A percentile compares a stretch with the other conserved stretches of the same genome.
Conservation (phyloP, 108 stramenopile species). For the Skeletonema costatum region DNA sequence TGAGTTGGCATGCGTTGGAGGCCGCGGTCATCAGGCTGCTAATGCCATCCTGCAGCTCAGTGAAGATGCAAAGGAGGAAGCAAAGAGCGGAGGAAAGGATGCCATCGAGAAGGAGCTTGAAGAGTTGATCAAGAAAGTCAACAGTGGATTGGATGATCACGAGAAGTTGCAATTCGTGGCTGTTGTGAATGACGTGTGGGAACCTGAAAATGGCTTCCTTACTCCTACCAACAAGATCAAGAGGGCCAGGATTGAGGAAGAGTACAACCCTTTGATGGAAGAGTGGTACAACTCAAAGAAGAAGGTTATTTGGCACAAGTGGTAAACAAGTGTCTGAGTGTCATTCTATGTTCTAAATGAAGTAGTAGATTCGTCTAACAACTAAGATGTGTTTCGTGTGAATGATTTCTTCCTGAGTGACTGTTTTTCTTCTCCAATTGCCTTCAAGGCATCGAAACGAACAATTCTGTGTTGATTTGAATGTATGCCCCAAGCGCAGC, state of each 20-base stretch:
- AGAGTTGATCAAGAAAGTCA: constrained; percentile 56
- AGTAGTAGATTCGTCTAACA: neutral
- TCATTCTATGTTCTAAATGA: neutral
- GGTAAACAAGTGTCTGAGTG: constrained; percentile 3
- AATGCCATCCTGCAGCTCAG: constrained; percentile 64
- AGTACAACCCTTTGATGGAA: constrained; percentile 57
- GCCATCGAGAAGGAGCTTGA: constrained; percentile 57
- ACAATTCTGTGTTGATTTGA: no score
- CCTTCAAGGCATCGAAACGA: no score
- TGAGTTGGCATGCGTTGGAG: constrained; percentile 79
- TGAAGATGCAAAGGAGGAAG: constrained; percentile 58
- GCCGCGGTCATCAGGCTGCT: constrained; percentile 66
- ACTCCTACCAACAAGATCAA: constrained; percentile 87
- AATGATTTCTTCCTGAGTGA: no score
- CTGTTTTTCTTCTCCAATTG: no score
- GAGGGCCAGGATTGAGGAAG: constrained; percentile 70
- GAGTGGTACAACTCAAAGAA: constrained; percentile 72
- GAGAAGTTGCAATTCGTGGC: constrained; percentile 66
- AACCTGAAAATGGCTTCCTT: constrained; percentile 81
- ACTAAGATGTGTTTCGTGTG: no score
- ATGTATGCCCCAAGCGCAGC: no score
- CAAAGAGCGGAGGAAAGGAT: constrained; percentile 39
- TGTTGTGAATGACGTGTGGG: constrained; percentile 82
- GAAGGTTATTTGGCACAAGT: constrained; percentile 75
- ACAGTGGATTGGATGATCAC: constrained; percentile 65